Evolutionary conservation across 2,329 filamentous ascomycete genomes (phyloP), one percentile per base, ranked within the genome.

Genomic region (Phialophora chinensis): DNA sequence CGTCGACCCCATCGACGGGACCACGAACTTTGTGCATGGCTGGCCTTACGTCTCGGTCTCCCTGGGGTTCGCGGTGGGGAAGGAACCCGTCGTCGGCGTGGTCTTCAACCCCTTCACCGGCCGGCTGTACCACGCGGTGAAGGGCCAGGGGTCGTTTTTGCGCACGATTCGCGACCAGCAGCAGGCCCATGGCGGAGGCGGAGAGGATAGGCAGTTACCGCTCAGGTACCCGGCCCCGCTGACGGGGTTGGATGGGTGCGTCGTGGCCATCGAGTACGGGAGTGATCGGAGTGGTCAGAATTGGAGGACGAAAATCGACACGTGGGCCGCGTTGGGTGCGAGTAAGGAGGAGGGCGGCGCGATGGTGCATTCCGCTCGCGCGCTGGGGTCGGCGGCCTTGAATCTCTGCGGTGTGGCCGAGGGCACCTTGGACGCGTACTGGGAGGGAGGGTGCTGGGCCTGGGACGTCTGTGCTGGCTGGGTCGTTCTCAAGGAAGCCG

Each of bases 391-490:
- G 7, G 87, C 86, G n/a, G 87, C 86, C 12, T 74, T 89, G 71
- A 88, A 88, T 73, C 75, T 88, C 14, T 89, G 87, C 72, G 81
- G 77, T 6, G 86, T 89, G 29, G 87, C 87, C 3, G 79, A 80
- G 42, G 87, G 87, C 0, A 78, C 79, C 25, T 65, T 88, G 59
- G 87, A 89, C 76, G 72, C 86, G n/a, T 88, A 88, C 67, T 89
- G 87, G 87, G 87, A 89, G 72, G 86, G 84, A 2, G 87, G 87
- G 0, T 88, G 85, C 72, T 89, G 86, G 86, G 85, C 85, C 7
- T 89, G 87, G 87, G 87, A 89, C 79, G 86, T 89, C 10, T 88
- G 85, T 72, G 87, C 87, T 4, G 87, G 84, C 0, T 88, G 86
- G 87, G 82, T 87, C 2, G 84, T 89, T 60, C 72, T 89, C 50